Evolutionary conservation across 768 basidiomycete genomes (phyloP), one percentile per base, ranked within the genome.

Genomic region (Macrolepiota albuminosa): DNA sequence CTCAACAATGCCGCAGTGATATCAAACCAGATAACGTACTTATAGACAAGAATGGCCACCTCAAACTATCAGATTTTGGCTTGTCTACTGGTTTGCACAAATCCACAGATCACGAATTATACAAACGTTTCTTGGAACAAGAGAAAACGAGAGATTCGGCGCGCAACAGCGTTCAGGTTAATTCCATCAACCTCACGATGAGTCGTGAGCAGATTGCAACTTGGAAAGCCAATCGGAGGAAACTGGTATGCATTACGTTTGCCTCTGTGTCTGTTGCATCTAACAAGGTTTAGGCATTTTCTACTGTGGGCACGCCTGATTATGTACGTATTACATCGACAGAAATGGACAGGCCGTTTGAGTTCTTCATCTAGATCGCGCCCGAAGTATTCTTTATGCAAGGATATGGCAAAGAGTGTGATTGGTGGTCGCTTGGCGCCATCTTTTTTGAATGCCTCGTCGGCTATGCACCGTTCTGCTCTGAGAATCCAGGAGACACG

Each of bases 21-120:
- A 98, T 99, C 74, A 99, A 99, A 77, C 96, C 96, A 26, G 96
- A 99, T 75, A 99, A 99, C 69, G 97, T 99, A 63, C 82, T 99
- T 60, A 99, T 99, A 67, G 96, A 99, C 80, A 91, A 89, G 72
- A 89, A 90, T 60, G 96, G 96, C 0, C 96, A 99, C 72, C 82
- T 99, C 72, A 99, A 99, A 73, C 78, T 99, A 34, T 99, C 96
- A 43, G 96, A 99, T 73, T 99, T 99, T 70, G 96, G 96, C 60
- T 84, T 99, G 42, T 98, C 95, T 18, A 99, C 96, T 33, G 96
- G 96, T 10, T 85, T 99, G 72, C 96, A 99, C 76, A 98, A 97
- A 73, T 89, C 88, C 56, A 92, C 95, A 58, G 95, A 98, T 68
- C 91, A 89, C 33, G 89, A 92, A 63, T 95, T 89, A 72, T 98